Conservation (phyloP, 148 eudicot genomes). For the Linanthus parryae region DNA sequence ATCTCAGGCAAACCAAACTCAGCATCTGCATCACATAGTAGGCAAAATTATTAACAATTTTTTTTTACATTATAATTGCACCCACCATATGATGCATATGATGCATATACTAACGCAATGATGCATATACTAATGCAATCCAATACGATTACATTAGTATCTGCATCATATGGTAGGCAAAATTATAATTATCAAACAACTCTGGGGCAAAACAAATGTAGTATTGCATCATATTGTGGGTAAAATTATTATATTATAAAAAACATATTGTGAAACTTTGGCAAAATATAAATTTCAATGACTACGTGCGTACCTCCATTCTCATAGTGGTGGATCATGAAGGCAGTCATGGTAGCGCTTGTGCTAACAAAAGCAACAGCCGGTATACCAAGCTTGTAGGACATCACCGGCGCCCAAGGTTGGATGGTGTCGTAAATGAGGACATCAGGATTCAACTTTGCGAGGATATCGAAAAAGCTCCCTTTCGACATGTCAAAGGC, state of each 20-base stretch:
- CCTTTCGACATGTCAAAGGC: conserved; percentile 7
- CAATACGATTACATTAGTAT: too few relatives aligned
- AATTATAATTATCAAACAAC: background rate
- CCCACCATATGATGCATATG: too few relatives aligned
- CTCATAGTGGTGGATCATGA: conserved; percentile 11
- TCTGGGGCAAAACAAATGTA: too few relatives aligned
- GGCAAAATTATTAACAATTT: too few relatives aligned
- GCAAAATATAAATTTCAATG: background rate
- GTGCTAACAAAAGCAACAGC: conserved; percentile 9
- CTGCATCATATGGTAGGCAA: background rate
- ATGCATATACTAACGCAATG: too few relatives aligned
- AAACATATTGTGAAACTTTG: too few relatives aligned
- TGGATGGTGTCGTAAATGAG: conserved; percentile 16
- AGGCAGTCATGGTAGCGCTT: conserved; percentile 12
- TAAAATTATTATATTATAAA: too few relatives aligned
- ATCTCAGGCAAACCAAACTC: conserved; percentile 5
- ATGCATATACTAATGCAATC: too few relatives aligned
- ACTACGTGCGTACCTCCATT: background rate
- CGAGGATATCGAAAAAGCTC: conserved; percentile 1
- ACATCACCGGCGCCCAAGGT: conserved; percentile 13
- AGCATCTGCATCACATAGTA: background rate
- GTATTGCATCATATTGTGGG: too few relatives aligned
- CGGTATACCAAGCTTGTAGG: conserved; percentile 2
- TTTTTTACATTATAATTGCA: too few relatives aligned
- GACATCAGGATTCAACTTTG: conserved; percentile 2